Base-by-base conservation (phyloP, 176 grass and related monocot species). In the Elymus sibiricus region DNA sequence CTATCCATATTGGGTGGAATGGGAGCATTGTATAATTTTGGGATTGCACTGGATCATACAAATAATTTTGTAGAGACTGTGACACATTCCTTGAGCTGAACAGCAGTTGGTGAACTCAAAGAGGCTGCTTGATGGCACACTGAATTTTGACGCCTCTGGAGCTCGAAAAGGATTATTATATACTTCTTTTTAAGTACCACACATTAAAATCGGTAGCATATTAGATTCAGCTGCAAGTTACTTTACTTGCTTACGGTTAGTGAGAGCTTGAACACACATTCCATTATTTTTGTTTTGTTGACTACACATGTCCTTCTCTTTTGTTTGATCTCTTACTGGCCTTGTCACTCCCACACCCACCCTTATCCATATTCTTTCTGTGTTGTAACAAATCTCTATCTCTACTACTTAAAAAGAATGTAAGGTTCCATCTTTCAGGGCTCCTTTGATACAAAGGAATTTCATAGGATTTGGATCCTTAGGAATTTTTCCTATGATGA, bases 211-310 rank as follows among this genome's bases (percentile, higher is more conserved):
- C 49, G 21, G 27, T 62, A 77, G 11, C 28, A 70, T 11, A 69
- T 83, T 83, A 34, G 61, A 28, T 76, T 86, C 9, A 25, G 56
- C 34, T 77, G 70, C 38, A 70, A 70, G 6, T 77, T 83, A 44
- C 31, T 77, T 70, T 42, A 24, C 73, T 47, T 46, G 21, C 24
- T 82, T 38, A 29, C 34, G 35, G 60, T 64, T 77, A 67, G 13
- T 10, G 4, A 70, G 11, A 43, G 6, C 58, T 69, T 42, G n/a
- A 56, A 79, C 4, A 46, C 2, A 35, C 27, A 58, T 80, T 35
- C 37, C 13, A 34, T 79, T 70, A 13, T 79, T 77, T 76, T 51
- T 51, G 22, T 70, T 79, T 61, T 49, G 39, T 80, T 71, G 37
- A 86, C 11, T 62, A 32, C 14, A 5, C 60, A 24, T 70, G 51